A percentile compares a stretch with the other conserved stretches of the same genome.
phyloP scores from a whole-genome alignment of 305 asterid species.

The Caryopteris hybrid region DNA sequence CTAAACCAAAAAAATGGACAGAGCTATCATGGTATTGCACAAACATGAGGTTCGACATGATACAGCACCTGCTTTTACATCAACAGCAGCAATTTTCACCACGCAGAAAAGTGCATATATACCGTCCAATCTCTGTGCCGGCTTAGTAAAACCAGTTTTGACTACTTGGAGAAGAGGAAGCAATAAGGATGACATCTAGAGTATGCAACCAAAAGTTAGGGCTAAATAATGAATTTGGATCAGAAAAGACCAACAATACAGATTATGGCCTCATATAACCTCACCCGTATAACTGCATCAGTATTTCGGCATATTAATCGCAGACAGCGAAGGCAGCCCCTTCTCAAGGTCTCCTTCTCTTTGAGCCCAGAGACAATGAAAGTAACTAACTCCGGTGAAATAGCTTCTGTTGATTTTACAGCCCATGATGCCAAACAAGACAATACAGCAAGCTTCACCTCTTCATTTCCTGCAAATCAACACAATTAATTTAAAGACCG shows the following conservation, averaged over 20 bases:
- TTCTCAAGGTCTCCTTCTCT: constrained; percentile 89
- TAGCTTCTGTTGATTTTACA: constrained; percentile 63
- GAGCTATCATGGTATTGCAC: constrained; percentile 7
- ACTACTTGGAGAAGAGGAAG: constrained; percentile 83
- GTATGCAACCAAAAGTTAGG: constrained; percentile 16
- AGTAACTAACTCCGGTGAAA: constrained; percentile 48
- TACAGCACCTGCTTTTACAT: constrained; percentile 87
- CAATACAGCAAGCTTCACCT: constrained; percentile 83
- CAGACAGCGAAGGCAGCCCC: constrained; percentile 89
- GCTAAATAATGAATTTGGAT: constrained; percentile 2
- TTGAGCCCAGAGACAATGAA: constrained; percentile 78
- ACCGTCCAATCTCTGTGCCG: constrained; percentile 94
- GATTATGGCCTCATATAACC: constrained; percentile 13
- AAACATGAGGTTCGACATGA: constrained; percentile 14
- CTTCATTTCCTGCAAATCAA: constrained; percentile 84
- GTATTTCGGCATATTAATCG: constrained; percentile 60
- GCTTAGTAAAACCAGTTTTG: constrained; percentile 91
- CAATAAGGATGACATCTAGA: constrained; percentile 74
- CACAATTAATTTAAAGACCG: constrained; percentile 8
- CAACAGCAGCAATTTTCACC: constrained; percentile 74
- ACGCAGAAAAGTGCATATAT: constrained; percentile 78
- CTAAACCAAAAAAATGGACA: background rate
- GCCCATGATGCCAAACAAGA: constrained; percentile 88
- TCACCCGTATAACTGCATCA: constrained; percentile 71
- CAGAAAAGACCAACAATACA: background rate